Evolutionary conservation across 306 rosid species (phyloP).

Genomic region (Sicyos edulis): DNA sequence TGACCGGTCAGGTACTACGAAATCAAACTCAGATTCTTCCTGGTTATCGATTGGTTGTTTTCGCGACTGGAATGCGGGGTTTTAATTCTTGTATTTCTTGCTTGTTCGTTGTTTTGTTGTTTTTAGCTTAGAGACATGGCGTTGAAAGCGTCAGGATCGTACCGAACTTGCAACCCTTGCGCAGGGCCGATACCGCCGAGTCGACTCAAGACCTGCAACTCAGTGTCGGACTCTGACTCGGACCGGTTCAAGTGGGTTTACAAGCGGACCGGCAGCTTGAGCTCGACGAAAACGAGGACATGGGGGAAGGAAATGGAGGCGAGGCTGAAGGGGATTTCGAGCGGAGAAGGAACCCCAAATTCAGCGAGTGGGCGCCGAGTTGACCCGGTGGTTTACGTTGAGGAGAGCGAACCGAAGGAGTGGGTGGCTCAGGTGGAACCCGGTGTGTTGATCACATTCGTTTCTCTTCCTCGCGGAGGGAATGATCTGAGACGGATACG

Average conservation of each 20-base stretch:
- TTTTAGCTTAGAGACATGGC: conserved; percentile 81
- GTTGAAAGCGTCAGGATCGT: conserved; percentile 83
- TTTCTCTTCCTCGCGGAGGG: conserved; percentile 75
- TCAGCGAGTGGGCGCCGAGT: conserved; percentile 64
- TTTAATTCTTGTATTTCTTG: background rate
- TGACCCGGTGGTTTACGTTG: conserved; percentile 69
- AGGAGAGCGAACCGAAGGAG: conserved; percentile 71
- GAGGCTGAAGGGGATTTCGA: conserved; percentile 82
- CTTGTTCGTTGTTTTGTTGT: background rate
- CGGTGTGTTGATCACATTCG: conserved; percentile 72
- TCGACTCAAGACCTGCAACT: conserved; percentile 27
- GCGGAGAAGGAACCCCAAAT: conserved; percentile 78
- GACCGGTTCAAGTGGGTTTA: conserved; percentile 73
- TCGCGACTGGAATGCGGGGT: background rate
- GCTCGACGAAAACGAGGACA: conserved; percentile 56
- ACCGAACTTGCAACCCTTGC: conserved; percentile 75
- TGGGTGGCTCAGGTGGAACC: conserved; percentile 92
- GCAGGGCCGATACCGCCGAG: conserved; percentile 45
- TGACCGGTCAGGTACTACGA: conserved; percentile 62
- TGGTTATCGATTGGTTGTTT: background rate
- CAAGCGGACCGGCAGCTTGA: conserved; percentile 70
- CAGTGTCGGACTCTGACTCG: conserved; percentile 66
- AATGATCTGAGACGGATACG: conserved; percentile 77
- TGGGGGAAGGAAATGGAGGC: conserved; percentile 98
- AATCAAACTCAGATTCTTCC: background rate